A percentile compares a stretch with the other conserved stretches of the same genome.
These are phyloP conservation scores for Exobasidium cylindrosporum DNA, from an alignment of 1,284 basidiomycete genomes.

Conservation along the genomic window DNA sequence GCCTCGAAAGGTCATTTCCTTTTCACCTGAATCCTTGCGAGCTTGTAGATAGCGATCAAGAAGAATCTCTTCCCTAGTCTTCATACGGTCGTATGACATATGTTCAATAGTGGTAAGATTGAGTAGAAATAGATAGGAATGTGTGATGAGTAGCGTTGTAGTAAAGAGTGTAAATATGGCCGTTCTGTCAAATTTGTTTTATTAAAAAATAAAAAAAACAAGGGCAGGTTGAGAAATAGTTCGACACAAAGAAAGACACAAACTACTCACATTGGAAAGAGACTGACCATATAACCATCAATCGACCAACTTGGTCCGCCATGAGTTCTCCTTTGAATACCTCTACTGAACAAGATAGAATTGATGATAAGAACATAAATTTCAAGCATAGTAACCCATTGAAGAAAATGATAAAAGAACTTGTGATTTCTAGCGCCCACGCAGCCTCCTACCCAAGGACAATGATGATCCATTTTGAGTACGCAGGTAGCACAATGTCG, in stretches of 20 bases:
- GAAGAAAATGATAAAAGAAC: slow-evolving; percentile 71
- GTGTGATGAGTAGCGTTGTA: slow-evolving; percentile 62
- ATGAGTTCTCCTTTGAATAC: slow-evolving; percentile 29
- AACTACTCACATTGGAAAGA: slow-evolving; percentile 61
- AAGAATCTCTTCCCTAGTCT: slow-evolving; percentile 64
- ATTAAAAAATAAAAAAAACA: not conserved
- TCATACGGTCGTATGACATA: slow-evolving; percentile 62
- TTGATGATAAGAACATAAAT: slow-evolving; percentile 64
- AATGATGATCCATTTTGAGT: slow-evolving; percentile 72
- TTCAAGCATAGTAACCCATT: slow-evolving; percentile 64
- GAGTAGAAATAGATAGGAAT: slow-evolving; percentile 64
- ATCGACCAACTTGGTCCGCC: slow-evolving; percentile 48
- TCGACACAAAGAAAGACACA: not conserved
- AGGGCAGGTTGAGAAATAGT: not conserved
- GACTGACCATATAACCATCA: slow-evolving; percentile 68
- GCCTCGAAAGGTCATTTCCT: slow-evolving; percentile 42
- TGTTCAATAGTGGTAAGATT: slow-evolving; percentile 79
- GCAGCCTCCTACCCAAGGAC: slow-evolving; percentile 71
- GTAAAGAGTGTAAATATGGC: slow-evolving; percentile 73
- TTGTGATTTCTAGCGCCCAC: slow-evolving; percentile 78
- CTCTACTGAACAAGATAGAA: slow-evolving; percentile 43
- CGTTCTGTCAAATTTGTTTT: slow-evolving; percentile 56
- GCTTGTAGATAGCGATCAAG: slow-evolving; percentile 55
- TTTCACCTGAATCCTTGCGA: slow-evolving; percentile 16
- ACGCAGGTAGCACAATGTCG: slow-evolving; percentile 70